These are phyloP conservation scores for Clonostachys chloroleuca DNA, from an alignment of 2,329 filamentous ascomycete species.

Conservation along the genomic window DNA sequence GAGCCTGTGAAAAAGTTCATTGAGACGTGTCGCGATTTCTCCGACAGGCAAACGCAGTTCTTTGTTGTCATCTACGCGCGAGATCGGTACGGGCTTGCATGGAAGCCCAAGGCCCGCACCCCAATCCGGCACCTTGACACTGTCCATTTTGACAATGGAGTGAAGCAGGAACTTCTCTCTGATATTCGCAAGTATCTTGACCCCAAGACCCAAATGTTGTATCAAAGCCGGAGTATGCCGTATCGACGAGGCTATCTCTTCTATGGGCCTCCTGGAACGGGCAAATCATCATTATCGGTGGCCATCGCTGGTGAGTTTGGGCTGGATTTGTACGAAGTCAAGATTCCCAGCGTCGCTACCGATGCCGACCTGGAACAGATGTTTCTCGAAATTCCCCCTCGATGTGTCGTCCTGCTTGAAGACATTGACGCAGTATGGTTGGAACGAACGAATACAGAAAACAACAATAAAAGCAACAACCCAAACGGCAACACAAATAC, in stretches of 20 bases:
- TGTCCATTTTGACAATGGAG: constrained; percentile 40
- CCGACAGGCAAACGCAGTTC: constrained; percentile 41
- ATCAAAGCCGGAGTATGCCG: constrained; percentile 50
- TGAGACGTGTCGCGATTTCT: constrained; percentile 39
- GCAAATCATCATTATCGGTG: constrained; percentile 52
- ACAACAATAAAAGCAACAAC: constrained; percentile 6
- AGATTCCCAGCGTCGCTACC: constrained; percentile 40
- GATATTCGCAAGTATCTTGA: constrained; percentile 50
- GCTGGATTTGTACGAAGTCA: constrained; percentile 43
- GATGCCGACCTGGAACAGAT: constrained; percentile 45
- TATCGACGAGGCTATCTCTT: constrained; percentile 54
- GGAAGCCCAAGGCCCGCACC: constrained; percentile 42
- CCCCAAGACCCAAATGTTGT: constrained; percentile 46
- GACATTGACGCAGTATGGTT: constrained; percentile 43
- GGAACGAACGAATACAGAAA: constrained; percentile 14
- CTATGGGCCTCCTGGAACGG: constrained; percentile 58
- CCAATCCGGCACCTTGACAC: constrained; percentile 45
- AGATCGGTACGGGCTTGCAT: constrained; percentile 37
- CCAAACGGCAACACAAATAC: background rate
- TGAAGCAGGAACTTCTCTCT: constrained; percentile 39
- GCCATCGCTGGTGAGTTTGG: constrained; percentile 46
- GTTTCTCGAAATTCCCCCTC: constrained; percentile 45
- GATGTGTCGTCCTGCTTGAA: constrained; percentile 50
- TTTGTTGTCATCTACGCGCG: constrained; percentile 44
- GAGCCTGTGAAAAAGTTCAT: constrained; percentile 40